Evolutionary conservation across 1,284 basidiomycete species (phyloP), one percentile per base, ranked within the genome.

Genomic region (Apiotrichum gamsii): DNA sequence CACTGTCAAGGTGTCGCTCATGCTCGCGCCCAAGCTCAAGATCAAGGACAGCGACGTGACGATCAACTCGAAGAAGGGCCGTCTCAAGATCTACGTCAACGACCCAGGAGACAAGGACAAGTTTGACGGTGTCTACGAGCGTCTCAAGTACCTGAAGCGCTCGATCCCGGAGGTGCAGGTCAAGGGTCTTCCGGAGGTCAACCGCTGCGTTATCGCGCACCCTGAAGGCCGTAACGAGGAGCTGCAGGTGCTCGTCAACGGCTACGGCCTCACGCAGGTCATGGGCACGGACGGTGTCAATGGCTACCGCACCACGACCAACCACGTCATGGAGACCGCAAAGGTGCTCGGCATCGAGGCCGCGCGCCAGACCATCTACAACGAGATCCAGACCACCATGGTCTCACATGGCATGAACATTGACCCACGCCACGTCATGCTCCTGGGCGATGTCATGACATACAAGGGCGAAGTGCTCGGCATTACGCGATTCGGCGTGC

Each of bases 401-500:
- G 81, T 83, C 56, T 87, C 84, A 45, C 95, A 99, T 76, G 91
- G 93, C 60, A 94, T 99, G 88, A 91, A 84, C 52, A 97, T 99
- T 63, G 95, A 99, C 72, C 94, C 94, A 49, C 87, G 95, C 47
- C 95, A 99, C 73, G 90, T 98, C 62, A 97, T 97, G 90, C 76
- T 99, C 42, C 80, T 99, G 11, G 95, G 93, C 39, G 95, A 99
- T 70, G 90, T 97, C 52, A 99, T 99, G 95, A 85, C 84, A 28
- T 97, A 96, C 77, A 99, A 99, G 82, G 95, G 95, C 45, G 94
- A 98, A 71, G 91, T 99, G 6, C 76, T 99, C 45, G 95, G 95
- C 47, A 98, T 99, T 72, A 99, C 95, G 9, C 86, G 95, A 19
- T 98, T 98, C 74, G 95, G 95, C 69, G 94, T 99, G n/a, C 90